Base-by-base conservation (phyloP, 2,329 filamentous ascomycete genomes). In the Elsinoe fawcettii region DNA sequence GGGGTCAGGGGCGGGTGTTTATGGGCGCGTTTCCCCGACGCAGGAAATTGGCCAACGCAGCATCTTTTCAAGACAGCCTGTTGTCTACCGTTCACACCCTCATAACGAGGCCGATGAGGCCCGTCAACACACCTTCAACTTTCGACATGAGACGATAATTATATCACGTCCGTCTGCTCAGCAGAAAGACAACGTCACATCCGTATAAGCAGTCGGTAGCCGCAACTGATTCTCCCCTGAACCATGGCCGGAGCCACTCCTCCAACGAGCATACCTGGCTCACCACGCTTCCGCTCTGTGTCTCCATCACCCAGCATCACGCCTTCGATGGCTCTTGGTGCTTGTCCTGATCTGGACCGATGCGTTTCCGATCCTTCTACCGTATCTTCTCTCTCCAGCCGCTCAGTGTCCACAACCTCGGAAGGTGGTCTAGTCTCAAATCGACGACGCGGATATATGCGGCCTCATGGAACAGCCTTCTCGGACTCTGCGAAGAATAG, bases 401-500 rank as follows among this genome's bases (percentile, higher is more conserved):
- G 67, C 58, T 78, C 76, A 43, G 71, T 78, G 51, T 79, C 77
- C 34, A 76, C 74, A 3, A 66, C 70, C 60, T 85, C 81, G 7
- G 75, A 77, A 64, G 72, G 73, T 60, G 73, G 67, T 32, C 60
- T 66, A 7, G 63, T 62, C 7, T 69, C 73, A 11, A 69, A 73
- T 59, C 73, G 83, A 60, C 80, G 88, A 65, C 81, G 90, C 61
- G 91, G 91, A 43, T 96, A 92, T 74, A 88, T 95, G 74, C 82
- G 91, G 51, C 90, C 91, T 0, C 87, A 90, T 69, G 88, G 85
- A 56, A 95, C 88, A 54, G 82, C 90, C 66, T 99, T 97, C 70
- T 89, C 93, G 23, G 87, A 88, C 59, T 96, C 91, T 58, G 93
- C 93, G 47, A 85, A 84, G 68, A 90, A 90, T 53, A 81, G 93